Percentiles rank a stretch among this genome's conserved stretches.
Evolutionary conservation across 2,329 filamentous ascomycete genomes (phyloP).

Genomic region (Neofusicoccum kwambonambiense): DNA sequence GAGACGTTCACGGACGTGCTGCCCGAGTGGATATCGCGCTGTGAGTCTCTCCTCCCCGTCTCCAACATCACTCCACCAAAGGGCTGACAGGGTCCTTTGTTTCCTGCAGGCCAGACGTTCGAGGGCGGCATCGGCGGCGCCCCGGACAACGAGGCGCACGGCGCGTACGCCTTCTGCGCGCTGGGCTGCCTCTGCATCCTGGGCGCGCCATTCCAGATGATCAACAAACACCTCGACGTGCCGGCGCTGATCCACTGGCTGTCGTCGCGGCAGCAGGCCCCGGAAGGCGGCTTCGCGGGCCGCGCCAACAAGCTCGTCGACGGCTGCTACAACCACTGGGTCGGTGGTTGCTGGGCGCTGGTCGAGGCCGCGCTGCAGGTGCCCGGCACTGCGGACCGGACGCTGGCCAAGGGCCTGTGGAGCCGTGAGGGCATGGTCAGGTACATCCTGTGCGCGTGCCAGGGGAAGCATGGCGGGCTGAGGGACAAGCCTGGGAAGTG

Average conservation of each 20-base stretch:
- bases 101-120: constrained; percentile 65
- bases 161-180: constrained; percentile 94
- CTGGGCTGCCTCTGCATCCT: constrained; percentile 85
- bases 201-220: constrained; percentile 71
- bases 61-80: constrained; percentile 40
- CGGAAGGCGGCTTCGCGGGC: constrained; percentile 89
- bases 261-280: constrained; percentile 81
- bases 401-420: constrained; percentile 54
- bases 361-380: constrained; percentile 74
- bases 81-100: constrained; percentile 47
- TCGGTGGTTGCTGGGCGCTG: constrained; percentile 90
- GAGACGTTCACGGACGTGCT: constrained; percentile 71
- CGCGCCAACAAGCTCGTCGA: constrained; percentile 98
- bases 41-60: constrained; percentile 41
- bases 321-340: constrained; percentile 98
- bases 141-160: constrained; percentile 88
- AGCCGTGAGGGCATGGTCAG: constrained; percentile 80
- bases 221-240: constrained; percentile 66
- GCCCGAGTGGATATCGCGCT: constrained; percentile 75
- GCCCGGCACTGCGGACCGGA: constrained; percentile 26
- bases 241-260: constrained; percentile 81
- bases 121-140: constrained; percentile 89
- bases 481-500: constrained; percentile 92
- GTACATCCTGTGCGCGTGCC: constrained; percentile 88
- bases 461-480: constrained; percentile 76